Evolutionary conservation across 2,329 filamentous ascomycete genomes (phyloP).

Genomic region (Aspergillus sp.): DNA sequence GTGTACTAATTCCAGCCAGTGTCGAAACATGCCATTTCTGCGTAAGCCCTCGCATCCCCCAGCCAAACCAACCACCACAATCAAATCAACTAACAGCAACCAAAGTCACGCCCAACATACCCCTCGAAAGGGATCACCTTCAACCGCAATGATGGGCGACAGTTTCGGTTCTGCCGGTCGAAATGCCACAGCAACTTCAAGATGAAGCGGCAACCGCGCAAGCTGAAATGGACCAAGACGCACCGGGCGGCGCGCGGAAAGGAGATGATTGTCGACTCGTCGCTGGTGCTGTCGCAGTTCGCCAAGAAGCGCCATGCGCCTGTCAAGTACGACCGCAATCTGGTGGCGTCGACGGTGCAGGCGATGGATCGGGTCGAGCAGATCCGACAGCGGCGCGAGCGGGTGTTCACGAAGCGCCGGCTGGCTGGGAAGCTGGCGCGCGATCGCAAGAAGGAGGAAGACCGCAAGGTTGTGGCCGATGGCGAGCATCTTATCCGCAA

Average conservation of each 20-base stretch:
- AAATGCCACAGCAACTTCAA: constrained; percentile 76
- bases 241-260: constrained; percentile 79
- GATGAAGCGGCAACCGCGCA: constrained; percentile 96
- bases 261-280: constrained; percentile 86
- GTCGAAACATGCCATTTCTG: constrained; percentile 63
- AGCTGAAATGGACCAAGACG: constrained; percentile 94
- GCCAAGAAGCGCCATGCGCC: constrained; percentile 88
- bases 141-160: constrained; percentile 56
- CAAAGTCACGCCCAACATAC: constrained; percentile 48
- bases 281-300: constrained; percentile 63
- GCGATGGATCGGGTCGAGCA: constrained; percentile 87
- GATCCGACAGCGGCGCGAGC: constrained; percentile 73
- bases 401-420: constrained; percentile 86
- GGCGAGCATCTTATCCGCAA: constrained; percentile 86
- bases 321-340: constrained; percentile 88
- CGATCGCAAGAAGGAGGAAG: constrained; percentile 65
- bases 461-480: constrained; percentile 80
- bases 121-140: constrained; percentile 59
- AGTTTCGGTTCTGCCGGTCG: constrained; percentile 58
- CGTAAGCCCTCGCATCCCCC: constrained; percentile 26
- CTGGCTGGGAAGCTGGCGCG: constrained; percentile 72
- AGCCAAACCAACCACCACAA: constrained; percentile 1
- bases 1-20: constrained; percentile 12
- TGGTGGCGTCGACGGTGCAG: constrained; percentile 75
- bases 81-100: neutral